A percentile compares a stretch with the other conserved stretches of the same genome.
Conservation (phyloP, 1,139 yeast species). For the Candida sp. region DNA sequence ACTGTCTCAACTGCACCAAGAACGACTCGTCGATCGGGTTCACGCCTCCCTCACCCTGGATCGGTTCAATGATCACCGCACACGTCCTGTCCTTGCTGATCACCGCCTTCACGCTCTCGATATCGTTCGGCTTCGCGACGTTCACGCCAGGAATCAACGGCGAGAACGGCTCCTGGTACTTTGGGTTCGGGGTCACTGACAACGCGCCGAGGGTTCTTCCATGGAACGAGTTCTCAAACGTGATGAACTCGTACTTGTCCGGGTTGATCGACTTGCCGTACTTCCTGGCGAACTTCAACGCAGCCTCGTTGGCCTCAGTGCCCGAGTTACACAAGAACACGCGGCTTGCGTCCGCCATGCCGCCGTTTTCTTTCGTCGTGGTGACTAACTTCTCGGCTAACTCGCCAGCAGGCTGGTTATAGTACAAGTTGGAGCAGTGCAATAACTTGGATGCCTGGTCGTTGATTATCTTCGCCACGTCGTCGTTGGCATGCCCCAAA, state of each 20-base stretch:
- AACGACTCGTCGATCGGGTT: constrained; percentile 68
- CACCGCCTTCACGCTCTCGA: constrained; percentile 58
- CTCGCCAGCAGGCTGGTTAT: constrained; percentile 84
- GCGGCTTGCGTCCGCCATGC: constrained; percentile 77
- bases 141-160: constrained; percentile 89
- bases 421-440: constrained; percentile 86
- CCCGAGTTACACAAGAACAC: constrained; percentile 96
- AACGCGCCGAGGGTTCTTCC: constrained; percentile 96
- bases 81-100: constrained; percentile 76
- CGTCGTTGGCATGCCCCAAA: constrained; percentile 84
- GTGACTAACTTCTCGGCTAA: constrained; percentile 74
- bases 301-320: constrained; percentile 98
- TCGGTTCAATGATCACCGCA: constrained; percentile 94
- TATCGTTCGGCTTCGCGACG: constrained; percentile 63
- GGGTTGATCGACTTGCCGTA: constrained; percentile 64
- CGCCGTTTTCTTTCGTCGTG: constrained; percentile 71
- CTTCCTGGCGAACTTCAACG: constrained; percentile 93
- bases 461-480: constrained; percentile 66
- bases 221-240: constrained; percentile 91
- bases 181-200: constrained; percentile 89
- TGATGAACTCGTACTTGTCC: constrained; percentile 73
- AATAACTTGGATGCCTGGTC: constrained; percentile 77
- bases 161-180: constrained; percentile 89
- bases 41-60: constrained; percentile 98
- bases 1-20: constrained; percentile 62